Percentiles rank a stretch among this genome's conserved stretches.
Conservation (phyloP, 176 grass and related monocot species). For the Oryza coarctata region DNA sequence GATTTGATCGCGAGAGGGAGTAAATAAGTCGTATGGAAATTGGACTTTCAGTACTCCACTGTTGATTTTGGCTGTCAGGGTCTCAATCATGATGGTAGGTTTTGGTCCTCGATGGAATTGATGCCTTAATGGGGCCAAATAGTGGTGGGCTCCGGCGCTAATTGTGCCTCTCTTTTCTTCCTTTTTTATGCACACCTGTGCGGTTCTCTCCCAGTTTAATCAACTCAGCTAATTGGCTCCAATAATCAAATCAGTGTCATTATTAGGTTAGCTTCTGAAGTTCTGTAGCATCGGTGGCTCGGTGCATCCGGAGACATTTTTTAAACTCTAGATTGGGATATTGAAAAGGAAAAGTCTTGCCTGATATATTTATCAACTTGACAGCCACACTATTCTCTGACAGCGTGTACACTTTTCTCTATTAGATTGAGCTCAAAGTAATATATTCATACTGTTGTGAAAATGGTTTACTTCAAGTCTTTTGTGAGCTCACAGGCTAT, state of each 20-base stretch:
- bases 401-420: not conserved
- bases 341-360: not conserved
- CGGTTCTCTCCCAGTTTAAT: slow-evolving; percentile 3
- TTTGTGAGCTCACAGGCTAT: not conserved
- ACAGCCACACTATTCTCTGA: not conserved
- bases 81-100: slow-evolving; percentile 50
- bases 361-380: not conserved
- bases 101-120: slow-evolving; percentile 32
- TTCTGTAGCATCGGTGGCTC: not conserved
- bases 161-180: slow-evolving; percentile 23
- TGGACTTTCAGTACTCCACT: not conserved
- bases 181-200: slow-evolving; percentile 24
- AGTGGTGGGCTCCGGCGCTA: slow-evolving; percentile 47
- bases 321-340: not conserved
- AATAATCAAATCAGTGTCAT: slow-evolving; percentile 21
- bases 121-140: slow-evolving; percentile 36
- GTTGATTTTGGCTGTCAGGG: slow-evolving; percentile 20
- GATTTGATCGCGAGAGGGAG: slow-evolving; percentile 19
- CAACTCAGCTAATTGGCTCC: slow-evolving; percentile 9
- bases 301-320: not conserved
- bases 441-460: not conserved
- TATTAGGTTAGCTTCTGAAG: not conserved
- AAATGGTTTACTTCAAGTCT: not conserved
- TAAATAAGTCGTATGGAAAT: not conserved
- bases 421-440: not conserved